phyloP scores from a whole-genome alignment of 208 protist genomes.

The Phytomonas francai region DNA sequence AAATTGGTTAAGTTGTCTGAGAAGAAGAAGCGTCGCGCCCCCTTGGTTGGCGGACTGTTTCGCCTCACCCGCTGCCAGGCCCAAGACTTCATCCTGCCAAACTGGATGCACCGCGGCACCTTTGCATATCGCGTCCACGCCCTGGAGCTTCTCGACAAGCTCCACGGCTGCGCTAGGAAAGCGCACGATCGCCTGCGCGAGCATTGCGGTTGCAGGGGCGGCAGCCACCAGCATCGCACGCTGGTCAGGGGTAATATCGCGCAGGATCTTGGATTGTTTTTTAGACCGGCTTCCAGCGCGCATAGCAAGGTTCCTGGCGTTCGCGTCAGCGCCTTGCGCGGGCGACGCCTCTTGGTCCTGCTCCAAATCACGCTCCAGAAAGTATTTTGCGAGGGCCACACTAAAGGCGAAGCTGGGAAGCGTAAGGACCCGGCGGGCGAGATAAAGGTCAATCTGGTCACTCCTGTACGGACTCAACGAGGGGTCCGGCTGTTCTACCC shows the following conservation, averaged over 20 bases:
- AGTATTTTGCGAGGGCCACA: constrained; percentile 62
- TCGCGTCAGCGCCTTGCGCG: neutral
- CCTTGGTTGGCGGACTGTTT: neutral
- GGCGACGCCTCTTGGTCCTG: neutral
- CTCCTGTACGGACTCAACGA: neutral
- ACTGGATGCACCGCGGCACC: constrained; percentile 13
- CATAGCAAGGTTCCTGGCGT: neutral
- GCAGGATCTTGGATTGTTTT: constrained; percentile 40
- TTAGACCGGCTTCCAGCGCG: neutral
- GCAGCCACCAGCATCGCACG: constrained; percentile 19
- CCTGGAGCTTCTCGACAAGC: constrained; percentile 45
- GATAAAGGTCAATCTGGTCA: constrained; percentile 1
- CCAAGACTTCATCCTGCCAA: neutral
- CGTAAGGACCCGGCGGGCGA: constrained; percentile 21
- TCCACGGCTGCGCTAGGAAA: constrained; percentile 49
- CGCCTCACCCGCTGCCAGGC: neutral
- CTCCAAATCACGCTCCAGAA: constrained; percentile 47
- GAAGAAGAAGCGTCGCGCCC: neutral
- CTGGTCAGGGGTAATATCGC: constrained; percentile 32
- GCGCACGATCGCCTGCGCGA: constrained; percentile 34
- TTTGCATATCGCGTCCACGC: constrained; percentile 20
- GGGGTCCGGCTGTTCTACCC: constrained; percentile 10
- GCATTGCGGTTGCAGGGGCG: constrained; percentile 31
- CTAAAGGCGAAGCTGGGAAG: constrained; percentile 75
- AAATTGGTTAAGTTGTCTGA: constrained; percentile 23